Percentiles rank a stretch among this genome's conserved stretches.
These are phyloP conservation scores for Epithele typhae DNA, from an alignment of 768 basidiomycete species.

Conservation along the genomic window DNA sequence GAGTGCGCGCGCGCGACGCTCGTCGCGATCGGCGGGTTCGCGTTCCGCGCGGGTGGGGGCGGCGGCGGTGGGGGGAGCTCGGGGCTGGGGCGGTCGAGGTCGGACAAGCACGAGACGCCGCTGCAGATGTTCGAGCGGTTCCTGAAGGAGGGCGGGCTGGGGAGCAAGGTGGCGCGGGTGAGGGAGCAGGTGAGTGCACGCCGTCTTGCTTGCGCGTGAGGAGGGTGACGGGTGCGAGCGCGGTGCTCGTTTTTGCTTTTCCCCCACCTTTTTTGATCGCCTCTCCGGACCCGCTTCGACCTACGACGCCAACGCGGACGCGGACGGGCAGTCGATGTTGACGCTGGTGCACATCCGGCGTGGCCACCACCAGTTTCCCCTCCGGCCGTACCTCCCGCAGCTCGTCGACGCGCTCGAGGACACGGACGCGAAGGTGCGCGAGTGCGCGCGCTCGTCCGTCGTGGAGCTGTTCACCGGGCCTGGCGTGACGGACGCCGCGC, in stretches of 20 bases:
- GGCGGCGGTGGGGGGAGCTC: constrained; percentile 26
- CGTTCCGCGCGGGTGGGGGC: constrained; percentile 50
- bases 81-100: constrained; percentile 39
- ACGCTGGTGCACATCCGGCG: constrained; percentile 73
- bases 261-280: too few relatives aligned
- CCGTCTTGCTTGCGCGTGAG: neutral
- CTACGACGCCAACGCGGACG: neutral
- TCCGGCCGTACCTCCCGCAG: constrained; percentile 72
- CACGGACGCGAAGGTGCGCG: constrained; percentile 84
- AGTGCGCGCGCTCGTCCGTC: constrained; percentile 75
- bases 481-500: constrained; percentile 78
- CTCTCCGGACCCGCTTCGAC: neutral
- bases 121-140: constrained; percentile 65
- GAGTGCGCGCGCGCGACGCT: constrained; percentile 73
- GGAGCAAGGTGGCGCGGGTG: constrained; percentile 82
- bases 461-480: constrained; percentile 84
- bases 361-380: constrained; percentile 66
- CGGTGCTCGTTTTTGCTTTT: neutral
- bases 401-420: constrained; percentile 90
- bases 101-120: constrained; percentile 67
- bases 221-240: neutral
- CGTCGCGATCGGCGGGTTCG: constrained; percentile 69
- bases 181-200: constrained; percentile 69
- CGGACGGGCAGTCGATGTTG: constrained; percentile 47
- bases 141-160: constrained; percentile 66